Evolutionary conservation across 805 yeast species (phyloP), one percentile per base, ranked within the genome.

Genomic region (Candida quercuum): DNA sequence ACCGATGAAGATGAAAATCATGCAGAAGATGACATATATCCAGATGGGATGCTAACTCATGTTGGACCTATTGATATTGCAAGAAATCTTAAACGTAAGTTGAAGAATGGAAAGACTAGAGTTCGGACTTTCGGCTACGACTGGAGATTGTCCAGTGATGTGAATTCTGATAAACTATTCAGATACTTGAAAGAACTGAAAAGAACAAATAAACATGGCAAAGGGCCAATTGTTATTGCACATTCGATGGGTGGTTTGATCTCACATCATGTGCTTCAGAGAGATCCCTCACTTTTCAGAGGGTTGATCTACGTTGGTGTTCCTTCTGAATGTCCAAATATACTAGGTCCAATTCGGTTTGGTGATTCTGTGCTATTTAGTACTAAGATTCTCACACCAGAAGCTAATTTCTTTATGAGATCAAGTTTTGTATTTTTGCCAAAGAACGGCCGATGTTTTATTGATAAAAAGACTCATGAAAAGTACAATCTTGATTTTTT

Each of bases 181-280:
- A 59, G 67, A n/a, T 68, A 67, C 34, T 56, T 86, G 13, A 48
- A 49, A 15, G 52, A 65, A 6, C 61, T 86, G 20, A 55, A 62
- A 16, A 35, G 51, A n/a, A 67, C 72, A 32, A 56, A 65, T 10
- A 51, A 19, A 49, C 52, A 39, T 51, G 73, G 72, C 0, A 76
- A 72, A 42, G 87, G 85, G 11, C 71, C 80, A 0, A 61, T 81
- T 19, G 76, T 89, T 1, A 76, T 89, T 36, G 93, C 93, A 0
- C 97, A 89, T 57, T 87, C 96, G 0, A 88, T 89, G 96, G 97
- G 97, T 37, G 97, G 97, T 0, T 55, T 89, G 24, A 72, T 89
- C 6, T 78, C 95, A 0, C 96, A 87, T 54, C 80, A 82, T 39
- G 86, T 83, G 0, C 64, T 89, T 69, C 83, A 81, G 37, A 63